Percentiles rank a stretch among this genome's conserved stretches.
These are phyloP conservation scores for Colletotrichum sp. DNA, from an alignment of 2,329 filamentous ascomycete species.

Conservation along the genomic window DNA sequence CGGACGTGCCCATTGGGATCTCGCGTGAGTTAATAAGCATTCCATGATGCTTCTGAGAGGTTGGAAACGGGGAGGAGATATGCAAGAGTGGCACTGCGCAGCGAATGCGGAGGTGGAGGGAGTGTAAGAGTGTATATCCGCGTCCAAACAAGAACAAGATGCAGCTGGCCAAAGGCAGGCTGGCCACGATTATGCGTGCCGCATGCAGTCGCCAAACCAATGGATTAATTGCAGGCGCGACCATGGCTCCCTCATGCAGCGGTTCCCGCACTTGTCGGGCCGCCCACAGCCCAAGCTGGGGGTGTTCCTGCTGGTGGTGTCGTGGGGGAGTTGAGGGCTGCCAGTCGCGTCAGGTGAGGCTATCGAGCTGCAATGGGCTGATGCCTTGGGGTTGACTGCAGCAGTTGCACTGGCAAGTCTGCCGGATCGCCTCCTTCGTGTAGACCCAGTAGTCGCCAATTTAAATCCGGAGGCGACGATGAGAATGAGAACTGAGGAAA, in stretches of 20 bases:
- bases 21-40: not conserved
- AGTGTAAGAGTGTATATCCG: slow-evolving; percentile 11
- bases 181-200: slow-evolving; percentile 13
- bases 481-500: not conserved
- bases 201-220: slow-evolving; percentile 16
- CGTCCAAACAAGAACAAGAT: not conserved
- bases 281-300: slow-evolving; percentile 5
- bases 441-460: not conserved
- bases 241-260: not conserved
- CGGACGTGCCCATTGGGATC: not conserved
- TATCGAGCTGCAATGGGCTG: not conserved
- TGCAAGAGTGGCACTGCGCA: slow-evolving; percentile 10
- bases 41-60: slow-evolving; percentile 10
- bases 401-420: not conserved
- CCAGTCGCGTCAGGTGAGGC: slow-evolving; percentile 15
- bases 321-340: not conserved
- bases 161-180: not conserved
- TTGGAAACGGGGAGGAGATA: not conserved
- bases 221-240: slow-evolving; percentile 6
- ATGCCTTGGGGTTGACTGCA: not conserved
- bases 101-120: slow-evolving; percentile 11
- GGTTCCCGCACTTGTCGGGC: slow-evolving; percentile 20
- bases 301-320: not conserved
- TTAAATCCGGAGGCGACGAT: not conserved
- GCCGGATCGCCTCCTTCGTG: not conserved